phyloP scores from a whole-genome alignment of 257 asterid species.

The Fraxinus quadrangulata region DNA sequence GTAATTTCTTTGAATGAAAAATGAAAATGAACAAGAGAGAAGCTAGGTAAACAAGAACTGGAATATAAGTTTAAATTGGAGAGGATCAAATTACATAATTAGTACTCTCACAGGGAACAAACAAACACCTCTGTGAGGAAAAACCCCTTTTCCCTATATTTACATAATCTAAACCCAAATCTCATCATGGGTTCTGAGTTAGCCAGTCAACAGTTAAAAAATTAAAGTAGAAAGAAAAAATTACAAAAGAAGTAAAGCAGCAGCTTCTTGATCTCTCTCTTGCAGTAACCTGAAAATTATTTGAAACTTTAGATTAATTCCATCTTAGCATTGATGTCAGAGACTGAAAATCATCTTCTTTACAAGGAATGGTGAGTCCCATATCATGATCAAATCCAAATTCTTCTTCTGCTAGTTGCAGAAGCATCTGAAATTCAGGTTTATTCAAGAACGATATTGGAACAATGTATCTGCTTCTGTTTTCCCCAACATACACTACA shows the following conservation, averaged over 20 bases:
- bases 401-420: conserved; percentile 58
- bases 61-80: no score
- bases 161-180: conserved; percentile 32
- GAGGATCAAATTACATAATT: background rate
- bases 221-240: background rate
- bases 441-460: conserved; percentile 44
- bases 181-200: conserved; percentile 23
- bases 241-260: background rate
- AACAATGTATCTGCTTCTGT: conserved; percentile 45
- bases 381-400: conserved; percentile 62
- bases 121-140: conserved; percentile 58
- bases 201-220: conserved; percentile 24
- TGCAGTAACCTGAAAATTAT: background rate
- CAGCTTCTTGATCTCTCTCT: conserved; percentile 13
- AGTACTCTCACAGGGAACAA: conserved; percentile 55
- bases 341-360: conserved; percentile 46
- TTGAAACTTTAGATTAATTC: background rate
- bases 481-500: conserved; percentile 60
- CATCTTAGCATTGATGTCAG: conserved; percentile 41
- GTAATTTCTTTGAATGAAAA: no score
- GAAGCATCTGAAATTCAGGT: conserved; percentile 44
- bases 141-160: conserved; percentile 40
- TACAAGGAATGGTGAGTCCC: conserved; percentile 65
- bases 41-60: no score
- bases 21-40: no score